A percentile compares a stretch with the other conserved stretches of the same genome.
These are phyloP conservation scores for Ogataea neopini DNA, from an alignment of 805 yeast genomes.

Conservation along the genomic window DNA sequence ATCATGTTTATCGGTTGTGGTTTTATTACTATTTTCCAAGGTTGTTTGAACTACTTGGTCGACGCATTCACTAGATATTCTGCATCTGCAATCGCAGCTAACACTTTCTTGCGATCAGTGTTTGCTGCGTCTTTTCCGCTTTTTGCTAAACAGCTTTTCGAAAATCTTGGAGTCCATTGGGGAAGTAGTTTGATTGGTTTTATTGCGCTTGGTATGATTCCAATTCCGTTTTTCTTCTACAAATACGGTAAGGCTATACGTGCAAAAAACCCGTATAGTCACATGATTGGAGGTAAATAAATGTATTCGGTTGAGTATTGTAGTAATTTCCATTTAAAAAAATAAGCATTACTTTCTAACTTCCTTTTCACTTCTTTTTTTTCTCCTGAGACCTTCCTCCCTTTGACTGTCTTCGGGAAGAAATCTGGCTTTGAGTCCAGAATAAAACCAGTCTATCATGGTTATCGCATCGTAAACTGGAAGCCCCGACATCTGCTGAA, in stretches of 20 bases:
- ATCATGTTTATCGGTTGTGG: conserved; percentile 60
- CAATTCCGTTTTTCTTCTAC: conserved; percentile 61
- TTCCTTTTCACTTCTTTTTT: conserved; percentile 3
- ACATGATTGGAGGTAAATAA: conserved; percentile 1
- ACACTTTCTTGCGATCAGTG: conserved; percentile 59
- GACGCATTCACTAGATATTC: conserved; percentile 70
- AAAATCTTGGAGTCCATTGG: conserved; percentile 63
- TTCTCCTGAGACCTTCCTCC: neutral
- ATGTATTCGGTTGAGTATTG: neutral
- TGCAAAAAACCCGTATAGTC: conserved; percentile 34
- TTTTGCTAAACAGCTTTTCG: conserved; percentile 60
- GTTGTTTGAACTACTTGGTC: conserved; percentile 66
- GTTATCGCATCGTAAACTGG: conserved; percentile 4
- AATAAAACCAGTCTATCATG: conserved; percentile 4
- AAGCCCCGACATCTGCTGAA: conserved; percentile 2
- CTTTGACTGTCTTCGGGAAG: neutral
- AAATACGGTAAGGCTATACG: conserved; percentile 48
- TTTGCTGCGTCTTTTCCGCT: conserved; percentile 68
- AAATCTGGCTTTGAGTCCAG: neutral
- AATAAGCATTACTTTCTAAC: neutral
- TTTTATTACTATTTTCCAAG: conserved; percentile 63
- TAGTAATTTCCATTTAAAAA: too few relatives aligned
- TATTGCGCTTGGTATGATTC: conserved; percentile 55
- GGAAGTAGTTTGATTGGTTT: conserved; percentile 65
- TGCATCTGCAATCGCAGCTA: conserved; percentile 48